Base-by-base conservation (phyloP, 2,329 filamentous ascomycete genomes). In the Scedosporium boydii region DNA sequence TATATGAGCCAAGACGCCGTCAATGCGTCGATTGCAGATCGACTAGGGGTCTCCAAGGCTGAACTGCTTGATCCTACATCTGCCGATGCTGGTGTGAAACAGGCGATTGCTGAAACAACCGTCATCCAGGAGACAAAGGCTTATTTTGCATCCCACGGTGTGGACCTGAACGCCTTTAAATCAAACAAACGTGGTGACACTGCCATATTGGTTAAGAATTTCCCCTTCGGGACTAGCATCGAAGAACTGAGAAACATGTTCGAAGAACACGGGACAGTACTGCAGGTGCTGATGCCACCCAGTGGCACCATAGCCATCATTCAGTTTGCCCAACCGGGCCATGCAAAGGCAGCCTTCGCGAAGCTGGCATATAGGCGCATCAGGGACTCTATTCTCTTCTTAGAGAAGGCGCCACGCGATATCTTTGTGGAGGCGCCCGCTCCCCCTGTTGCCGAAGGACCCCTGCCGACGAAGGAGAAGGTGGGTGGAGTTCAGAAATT, bases 1-100 rank as follows among this genome's bases (percentile, higher is more conserved):
- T 99, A 95, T 75, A 96, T 99, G 90, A 97, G 89, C 75, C 89
- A 91, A 77, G 93, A 99, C 78, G 91, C 95, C 59, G 92, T 99
- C 60, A 93, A 97, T 76, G 87, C 90, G 58, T 96, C 93, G 5
- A 86, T 96, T 65, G 91, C 95, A 58, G 86, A 88, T 70, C 88
- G 93, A 61, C 81, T 99, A 63, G 93, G 93, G 57, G 85, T 99
- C 63, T 88, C 89, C 62, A 99, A 99, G 78, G 87, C 91, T 10
- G 92, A 96, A 69, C 77, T 99, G 63, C 81, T 99, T 56, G 93
- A 99, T 75, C 95, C 93, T n/a, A 96, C 93, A 3, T 96, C 91
- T 64, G 87, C 93, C 62, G 92, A 97, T 75, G 92, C 93, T 64
- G 93, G 91, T 55, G 90, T 99, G 63, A 97, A 96, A 78, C 95